Evolutionary conservation across 2,329 filamentous ascomycete species (phyloP).

Genomic region (Cladophialophora yegresii): DNA sequence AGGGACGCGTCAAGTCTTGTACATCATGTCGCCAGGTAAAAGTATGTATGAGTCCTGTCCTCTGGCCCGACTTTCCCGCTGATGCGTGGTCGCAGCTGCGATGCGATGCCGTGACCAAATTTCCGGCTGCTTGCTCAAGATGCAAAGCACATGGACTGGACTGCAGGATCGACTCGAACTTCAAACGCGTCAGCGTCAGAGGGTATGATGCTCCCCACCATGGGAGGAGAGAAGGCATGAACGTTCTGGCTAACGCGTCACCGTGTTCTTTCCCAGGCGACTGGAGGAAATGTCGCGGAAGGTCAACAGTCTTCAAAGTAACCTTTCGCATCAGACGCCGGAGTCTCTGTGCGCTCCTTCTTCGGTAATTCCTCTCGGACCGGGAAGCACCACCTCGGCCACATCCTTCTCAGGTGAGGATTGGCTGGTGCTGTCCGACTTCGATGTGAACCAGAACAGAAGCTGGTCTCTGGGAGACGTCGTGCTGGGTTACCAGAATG

Average conservation of each 20-base stretch:
- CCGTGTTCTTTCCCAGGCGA: not conserved
- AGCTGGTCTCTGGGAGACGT: constrained; percentile 14
- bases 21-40: constrained; percentile 20
- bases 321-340: not conserved
- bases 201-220: constrained; percentile 1
- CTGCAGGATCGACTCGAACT: constrained; percentile 21
- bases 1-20: constrained; percentile 18
- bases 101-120: constrained; percentile 17
- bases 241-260: not conserved
- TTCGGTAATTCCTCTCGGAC: not conserved
- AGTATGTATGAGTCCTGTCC: not conserved
- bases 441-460: not conserved
- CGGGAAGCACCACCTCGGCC: constrained; percentile 3
- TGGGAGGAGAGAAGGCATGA: not conserved
- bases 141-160: constrained; percentile 12
- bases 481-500: constrained; percentile 12
- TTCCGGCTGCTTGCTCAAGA: constrained; percentile 20
- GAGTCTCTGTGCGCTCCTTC: not conserved
- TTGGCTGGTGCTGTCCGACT: constrained; percentile 15
- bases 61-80: not conserved
- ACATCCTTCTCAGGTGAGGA: constrained; percentile 3
- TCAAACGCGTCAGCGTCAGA: constrained; percentile 19
- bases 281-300: constrained; percentile 15
- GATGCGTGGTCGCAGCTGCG: constrained; percentile 10
- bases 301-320: constrained; percentile 10